These are phyloP conservation scores for Podospora pseudopauciseta DNA, from an alignment of 495 filamentous ascomycete species.

Conservation along the genomic window DNA sequence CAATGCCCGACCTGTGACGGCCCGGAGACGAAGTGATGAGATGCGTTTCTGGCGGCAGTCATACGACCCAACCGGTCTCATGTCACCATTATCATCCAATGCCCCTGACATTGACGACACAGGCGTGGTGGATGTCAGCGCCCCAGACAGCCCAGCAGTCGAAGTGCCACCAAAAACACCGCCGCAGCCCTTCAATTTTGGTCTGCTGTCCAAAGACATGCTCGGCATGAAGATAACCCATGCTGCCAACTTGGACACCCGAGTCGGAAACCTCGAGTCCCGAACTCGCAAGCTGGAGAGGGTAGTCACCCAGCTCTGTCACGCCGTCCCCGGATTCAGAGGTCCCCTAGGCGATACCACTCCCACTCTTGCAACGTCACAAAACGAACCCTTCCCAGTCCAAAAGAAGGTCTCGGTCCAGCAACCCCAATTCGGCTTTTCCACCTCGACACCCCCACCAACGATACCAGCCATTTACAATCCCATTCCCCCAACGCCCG, in stretches of 20 bases:
- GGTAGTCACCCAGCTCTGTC: conserved; percentile 42
- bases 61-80: conserved; percentile 39
- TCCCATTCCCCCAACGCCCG: conserved; percentile 23
- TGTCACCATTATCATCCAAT: conserved; percentile 49
- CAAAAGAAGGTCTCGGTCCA: conserved; percentile 4
- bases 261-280: conserved; percentile 44
- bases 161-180: conserved; percentile 38
- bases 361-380: not conserved
- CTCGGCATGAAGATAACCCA: conserved; percentile 54
- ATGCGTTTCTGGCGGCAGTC: conserved; percentile 57
- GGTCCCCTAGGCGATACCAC: conserved; percentile 24
- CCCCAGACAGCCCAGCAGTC: conserved; percentile 31
- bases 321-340: conserved; percentile 38
- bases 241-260: conserved; percentile 48
- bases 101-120: conserved; percentile 40
- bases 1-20: conserved; percentile 17
- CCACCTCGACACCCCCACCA: conserved; percentile 28
- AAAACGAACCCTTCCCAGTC: not conserved
- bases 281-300: conserved; percentile 48
- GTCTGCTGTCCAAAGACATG: conserved; percentile 40
- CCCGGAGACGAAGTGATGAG: conserved; percentile 53
- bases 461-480: conserved; percentile 29
- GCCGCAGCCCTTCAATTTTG: conserved; percentile 53
- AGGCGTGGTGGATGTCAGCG: conserved; percentile 32
- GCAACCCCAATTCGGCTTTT: conserved; percentile 19